phyloP scores from a whole-genome alignment of 1,284 basidiomycete genomes.

The Irpex sp. region DNA sequence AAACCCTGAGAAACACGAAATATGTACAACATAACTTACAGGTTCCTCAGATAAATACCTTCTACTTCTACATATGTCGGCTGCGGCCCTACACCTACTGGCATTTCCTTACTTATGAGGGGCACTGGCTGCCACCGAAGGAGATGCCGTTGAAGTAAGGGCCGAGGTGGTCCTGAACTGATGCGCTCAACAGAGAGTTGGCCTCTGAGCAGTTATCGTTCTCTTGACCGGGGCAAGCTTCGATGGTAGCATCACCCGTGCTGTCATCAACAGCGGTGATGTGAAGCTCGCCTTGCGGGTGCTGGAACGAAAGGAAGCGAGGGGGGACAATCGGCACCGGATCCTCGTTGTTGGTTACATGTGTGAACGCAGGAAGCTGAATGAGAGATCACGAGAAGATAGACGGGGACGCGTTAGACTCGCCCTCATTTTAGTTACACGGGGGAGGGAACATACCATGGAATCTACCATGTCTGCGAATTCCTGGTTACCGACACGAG shows the following conservation, averaged over 20 bases:
- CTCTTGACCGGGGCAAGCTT: slow-evolving; percentile 28
- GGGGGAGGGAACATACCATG: slow-evolving; percentile 13
- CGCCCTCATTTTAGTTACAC: not conserved
- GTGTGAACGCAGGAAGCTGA: slow-evolving; percentile 25
- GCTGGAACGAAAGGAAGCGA: slow-evolving; percentile 29
- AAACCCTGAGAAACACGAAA: not conserved
- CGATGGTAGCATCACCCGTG: slow-evolving; percentile 18
- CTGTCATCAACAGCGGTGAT: slow-evolving; percentile 22
- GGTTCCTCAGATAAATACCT: not conserved
- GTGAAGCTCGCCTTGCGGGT: slow-evolving; percentile 32
- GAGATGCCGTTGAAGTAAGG: slow-evolving; percentile 27
- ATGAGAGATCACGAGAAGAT: not conserved
- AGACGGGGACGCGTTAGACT: not conserved
- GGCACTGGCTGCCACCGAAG: slow-evolving; percentile 23
- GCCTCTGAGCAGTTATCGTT: slow-evolving; percentile 26
- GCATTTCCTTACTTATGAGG: slow-evolving; percentile 10
- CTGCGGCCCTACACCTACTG: not conserved
- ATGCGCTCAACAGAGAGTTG: slow-evolving; percentile 19
- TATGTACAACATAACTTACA: not conserved
- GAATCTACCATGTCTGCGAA: slow-evolving; percentile 43
- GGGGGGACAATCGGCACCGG: slow-evolving; percentile 33
- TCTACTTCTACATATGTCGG: not conserved
- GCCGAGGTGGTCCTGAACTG: slow-evolving; percentile 25
- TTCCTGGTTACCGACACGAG: slow-evolving; percentile 38
- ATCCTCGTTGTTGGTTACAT: slow-evolving; percentile 35